phyloP scores from a whole-genome alignment of 1,139 yeast species.

The Ogataea hybrid region DNA sequence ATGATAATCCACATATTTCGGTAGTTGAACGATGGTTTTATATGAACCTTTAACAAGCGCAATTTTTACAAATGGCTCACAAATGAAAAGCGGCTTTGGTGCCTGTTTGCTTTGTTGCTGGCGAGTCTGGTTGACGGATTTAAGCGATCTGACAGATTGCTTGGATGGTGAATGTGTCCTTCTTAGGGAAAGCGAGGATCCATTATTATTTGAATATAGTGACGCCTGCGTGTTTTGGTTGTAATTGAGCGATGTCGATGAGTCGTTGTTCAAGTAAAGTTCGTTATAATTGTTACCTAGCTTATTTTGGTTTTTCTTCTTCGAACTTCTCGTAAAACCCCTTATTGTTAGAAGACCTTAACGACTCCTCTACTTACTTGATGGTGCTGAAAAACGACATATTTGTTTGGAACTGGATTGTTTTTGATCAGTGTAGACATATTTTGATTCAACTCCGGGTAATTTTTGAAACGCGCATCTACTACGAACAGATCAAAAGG shows the following conservation, averaged over 20 bases:
- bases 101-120: constrained; percentile 20
- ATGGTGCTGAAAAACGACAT: constrained; percentile 47
- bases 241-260: constrained; percentile 24
- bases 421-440: neutral
- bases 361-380: constrained; percentile 32
- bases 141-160: constrained; percentile 29
- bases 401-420: neutral
- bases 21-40: constrained; percentile 91
- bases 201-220: constrained; percentile 37
- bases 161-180: constrained; percentile 35
- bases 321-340: constrained; percentile 65
- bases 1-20: constrained; percentile 88
- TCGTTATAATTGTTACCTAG: constrained; percentile 27
- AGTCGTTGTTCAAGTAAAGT: constrained; percentile 27
- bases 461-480: constrained; percentile 7
- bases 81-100: constrained; percentile 58
- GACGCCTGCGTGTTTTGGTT: constrained; percentile 17
- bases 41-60: constrained; percentile 97
- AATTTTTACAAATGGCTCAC: constrained; percentile 92
- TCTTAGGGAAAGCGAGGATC: constrained; percentile 31
- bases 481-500: neutral
- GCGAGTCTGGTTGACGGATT: constrained; percentile 32
- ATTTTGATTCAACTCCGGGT: constrained; percentile 6
- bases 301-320: constrained; percentile 38
- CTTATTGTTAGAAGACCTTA: constrained; percentile 36